phyloP scores from a whole-genome alignment of 2,329 filamentous ascomycete genomes.

The Orbilia quercus region DNA sequence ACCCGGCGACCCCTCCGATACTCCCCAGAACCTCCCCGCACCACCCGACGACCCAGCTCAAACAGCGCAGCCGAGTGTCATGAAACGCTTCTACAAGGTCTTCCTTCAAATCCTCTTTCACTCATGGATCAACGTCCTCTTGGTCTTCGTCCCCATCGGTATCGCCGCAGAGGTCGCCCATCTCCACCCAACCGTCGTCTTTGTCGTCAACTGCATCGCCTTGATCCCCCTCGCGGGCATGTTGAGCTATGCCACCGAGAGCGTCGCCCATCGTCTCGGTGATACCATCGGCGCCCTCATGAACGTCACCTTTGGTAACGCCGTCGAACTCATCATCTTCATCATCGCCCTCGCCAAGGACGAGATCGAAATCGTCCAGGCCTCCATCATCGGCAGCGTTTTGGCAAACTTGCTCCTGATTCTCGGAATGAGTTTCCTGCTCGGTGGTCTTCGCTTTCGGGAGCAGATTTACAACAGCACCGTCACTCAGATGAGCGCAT shows the following conservation, averaged over 20 bases:
- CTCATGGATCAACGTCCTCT: slow-evolving; percentile 80
- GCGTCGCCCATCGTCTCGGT: slow-evolving; percentile 76
- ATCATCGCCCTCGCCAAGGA: slow-evolving; percentile 78
- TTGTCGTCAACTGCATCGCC: slow-evolving; percentile 79
- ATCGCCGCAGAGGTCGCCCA: slow-evolving; percentile 72
- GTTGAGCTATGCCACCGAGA: slow-evolving; percentile 79
- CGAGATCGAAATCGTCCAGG: slow-evolving; percentile 91
- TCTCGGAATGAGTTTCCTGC: slow-evolving; percentile 88
- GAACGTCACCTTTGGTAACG: slow-evolving; percentile 82
- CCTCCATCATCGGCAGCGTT: slow-evolving; percentile 88
- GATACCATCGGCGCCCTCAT: slow-evolving; percentile 78
- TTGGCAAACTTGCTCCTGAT: slow-evolving; percentile 88
- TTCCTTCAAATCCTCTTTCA: slow-evolving; percentile 69
- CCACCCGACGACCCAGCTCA: slow-evolving; percentile 55
- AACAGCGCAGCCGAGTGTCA: slow-evolving; percentile 50
- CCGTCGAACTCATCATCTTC: slow-evolving; percentile 82
- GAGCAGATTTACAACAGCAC: slow-evolving; percentile 97
- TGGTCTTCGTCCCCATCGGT: slow-evolving; percentile 81
- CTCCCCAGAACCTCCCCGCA: slow-evolving; percentile 50
- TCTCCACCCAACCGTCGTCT: slow-evolving; percentile 72
- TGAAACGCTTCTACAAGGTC: slow-evolving; percentile 53
- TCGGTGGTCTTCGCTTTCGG: slow-evolving; percentile 85
- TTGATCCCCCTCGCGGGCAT: slow-evolving; percentile 80
- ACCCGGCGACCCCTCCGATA: slow-evolving; percentile 34
- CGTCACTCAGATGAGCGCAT: slow-evolving; percentile 95